Base-by-base conservation (phyloP, 768 basidiomycete species). In the Xerocomus brunneocitrinus region DNA sequence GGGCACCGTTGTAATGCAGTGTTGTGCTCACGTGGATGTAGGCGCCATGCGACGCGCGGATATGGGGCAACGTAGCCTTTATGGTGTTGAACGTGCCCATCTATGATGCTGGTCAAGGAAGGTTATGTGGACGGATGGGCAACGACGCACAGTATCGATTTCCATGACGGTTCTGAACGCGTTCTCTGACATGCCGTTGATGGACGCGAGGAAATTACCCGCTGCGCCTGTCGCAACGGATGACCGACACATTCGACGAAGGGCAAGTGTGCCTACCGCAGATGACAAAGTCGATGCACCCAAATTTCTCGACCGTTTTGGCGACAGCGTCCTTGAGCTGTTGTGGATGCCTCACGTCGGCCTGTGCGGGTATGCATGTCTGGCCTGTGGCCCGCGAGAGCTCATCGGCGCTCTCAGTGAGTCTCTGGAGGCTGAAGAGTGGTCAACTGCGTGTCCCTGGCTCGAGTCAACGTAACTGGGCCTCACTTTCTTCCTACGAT, bases 81-180 rank as follows among this genome's bases (percentile, higher is more conserved):
- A 97, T 79, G 4, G 95, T 98, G 71, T 97, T 87, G 74, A 83
- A 98, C 5, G 92, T 94, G 10, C 95, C 95, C 28, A 97, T 75
- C 88, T 92, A 31, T 40, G 35, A 50, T 31, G 27, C 19, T 16
- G n/a, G 32, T 54, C 35, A 34, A 36, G 19, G 13, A 35, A 16
- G 10, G 24, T 6, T 8, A 13, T 35, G 7, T 24, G 16, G 1
- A 19, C 16, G 0, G n/a, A 50, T 4, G 35, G 38, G 9, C 5
- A 44, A 50, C 47, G 16, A 69, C 81, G 9, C 64, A 90, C 91
- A 9, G 91, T 87, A 70, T 98, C 95, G 61, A 98, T 98, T 65
- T 93, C 91, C 54, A 98, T 77, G 32, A 98, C 95, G 1, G 94
- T 93, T 66, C 76, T 81, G 78, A 98, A 98, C 2, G 85, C 95